Conservation (phyloP, 441 rosid genomes). For the Cnidoscolus chayamansa region DNA sequence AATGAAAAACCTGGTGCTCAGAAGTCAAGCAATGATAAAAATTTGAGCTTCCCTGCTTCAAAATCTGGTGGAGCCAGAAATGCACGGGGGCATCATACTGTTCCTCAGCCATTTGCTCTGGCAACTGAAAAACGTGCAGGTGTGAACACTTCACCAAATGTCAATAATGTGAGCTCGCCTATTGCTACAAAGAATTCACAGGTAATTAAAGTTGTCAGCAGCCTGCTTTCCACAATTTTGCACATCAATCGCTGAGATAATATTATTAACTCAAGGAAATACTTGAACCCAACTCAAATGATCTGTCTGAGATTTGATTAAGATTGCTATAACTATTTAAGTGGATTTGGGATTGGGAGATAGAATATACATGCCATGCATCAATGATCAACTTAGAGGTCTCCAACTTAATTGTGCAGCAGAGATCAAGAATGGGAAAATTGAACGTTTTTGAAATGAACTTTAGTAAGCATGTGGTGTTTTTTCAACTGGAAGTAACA, state of each 20-base stretch:
- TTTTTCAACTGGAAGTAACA: not conserved
- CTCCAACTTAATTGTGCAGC: not conserved
- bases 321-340: not conserved
- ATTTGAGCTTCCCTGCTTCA: constrained; percentile 26
- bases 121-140: constrained; percentile 50
- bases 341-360: not conserved
- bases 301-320: not conserved
- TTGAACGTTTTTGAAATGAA: constrained; percentile 2
- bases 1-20: constrained; percentile 35
- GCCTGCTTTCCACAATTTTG: constrained; percentile 5
- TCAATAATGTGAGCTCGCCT: constrained; percentile 40
- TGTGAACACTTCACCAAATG: constrained; percentile 31
- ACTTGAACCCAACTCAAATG: not conserved
- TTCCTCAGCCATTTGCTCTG: constrained; percentile 41
- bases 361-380: not conserved
- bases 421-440: not conserved
- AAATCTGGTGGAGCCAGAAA: constrained; percentile 27
- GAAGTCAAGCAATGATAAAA: constrained; percentile 32
- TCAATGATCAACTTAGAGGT: not conserved
- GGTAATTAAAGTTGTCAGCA: constrained; percentile 38
- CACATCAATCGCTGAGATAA: not conserved
- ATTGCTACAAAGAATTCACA: constrained; percentile 43
- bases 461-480: not conserved
- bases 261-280: not conserved
- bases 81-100: constrained; percentile 22